Conservation (phyloP, 2,329 filamentous ascomycete genomes). For the Aspergillus sergii region DNA sequence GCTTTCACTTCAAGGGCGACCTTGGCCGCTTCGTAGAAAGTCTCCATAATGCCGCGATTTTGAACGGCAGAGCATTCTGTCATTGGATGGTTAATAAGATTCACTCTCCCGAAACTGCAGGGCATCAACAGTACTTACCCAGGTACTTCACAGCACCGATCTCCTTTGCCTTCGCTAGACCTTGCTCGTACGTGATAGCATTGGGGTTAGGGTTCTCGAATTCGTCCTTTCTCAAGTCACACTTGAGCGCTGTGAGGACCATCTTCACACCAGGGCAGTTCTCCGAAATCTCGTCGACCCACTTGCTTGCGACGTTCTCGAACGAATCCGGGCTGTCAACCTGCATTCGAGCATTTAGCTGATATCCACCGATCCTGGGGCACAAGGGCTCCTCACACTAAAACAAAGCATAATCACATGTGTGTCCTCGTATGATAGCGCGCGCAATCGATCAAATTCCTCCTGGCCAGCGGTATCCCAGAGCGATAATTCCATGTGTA, state of each 20-base stretch:
- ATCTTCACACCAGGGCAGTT: conserved; percentile 96
- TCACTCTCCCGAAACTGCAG: not conserved
- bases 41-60: conserved; percentile 97
- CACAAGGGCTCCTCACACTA: conserved; percentile 57
- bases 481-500: conserved; percentile 93
- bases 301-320: conserved; percentile 98
- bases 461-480: conserved; percentile 99
- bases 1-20: conserved; percentile 70
- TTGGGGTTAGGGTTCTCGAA: conserved; percentile 66
- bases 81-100: conserved; percentile 2
- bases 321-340: conserved; percentile 94
- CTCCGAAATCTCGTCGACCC: conserved; percentile 96
- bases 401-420: conserved; percentile 99
- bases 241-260: conserved; percentile 94
- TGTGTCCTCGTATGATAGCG: conserved; percentile 95
- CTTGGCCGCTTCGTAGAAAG: conserved; percentile 94
- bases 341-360: conserved; percentile 34
- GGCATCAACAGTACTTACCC: conserved; percentile 49
- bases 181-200: conserved; percentile 83
- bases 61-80: conserved; percentile 96
- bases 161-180: conserved; percentile 84
- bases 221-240: conserved; percentile 85
- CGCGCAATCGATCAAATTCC: conserved; percentile 95
- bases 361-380: not conserved
- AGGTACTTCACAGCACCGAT: conserved; percentile 94